Evolutionary conservation across 2,329 filamentous ascomycete species (phyloP), one percentile per base, ranked within the genome.

Genomic region (Cytospora piceicola): DNA sequence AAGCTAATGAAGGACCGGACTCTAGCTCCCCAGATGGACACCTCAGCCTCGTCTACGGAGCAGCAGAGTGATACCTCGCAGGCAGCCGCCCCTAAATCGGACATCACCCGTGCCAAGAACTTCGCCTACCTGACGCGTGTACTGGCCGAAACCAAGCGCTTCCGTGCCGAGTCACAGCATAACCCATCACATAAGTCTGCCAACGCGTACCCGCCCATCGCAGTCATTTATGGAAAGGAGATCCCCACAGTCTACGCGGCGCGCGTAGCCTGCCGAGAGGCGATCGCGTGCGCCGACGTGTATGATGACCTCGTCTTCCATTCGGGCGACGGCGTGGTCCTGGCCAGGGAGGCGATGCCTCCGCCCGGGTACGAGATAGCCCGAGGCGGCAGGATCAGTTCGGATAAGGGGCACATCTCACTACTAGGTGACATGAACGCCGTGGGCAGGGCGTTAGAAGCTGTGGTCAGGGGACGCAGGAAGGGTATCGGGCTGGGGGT

Each of bases 281-380:
- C 85, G 0, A 97, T 97, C 70, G 85, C 88, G 58, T 87, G 88
- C 67, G 81, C 87, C 0, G 92, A 96, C 75, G 89, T 88, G 0
- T 97, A 96, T 75, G 93, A 96, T 70, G 90, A 96, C 71, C 82
- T 98, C 2, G 86, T 92, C 0, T 97, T 97, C 78, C 90, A 91
- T 0, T 90, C 89, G 27, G 93, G 94, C 2, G 94, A 98, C 74
- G 94, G 94, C 0, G 94, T 98, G 0, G 93, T 94, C 63, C 83
- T 97, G 8, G 92, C 94, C 0, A 87, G 87, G 59, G 92, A 94
- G 68, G 91, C 93, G 0, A 94, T 96, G 91, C 77, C 96, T 53
- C 94, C 94, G 0, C 79, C 85, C 2, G 93, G 93, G 0, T 97
- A 97, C 74, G 83, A 85, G 58, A 81, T 91, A 42, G 92, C 89